A percentile compares a stretch with the other conserved stretches of the same genome.
Evolutionary conservation across 441 rosid species (phyloP).

Genomic region (Pelargonium fulgidum): DNA sequence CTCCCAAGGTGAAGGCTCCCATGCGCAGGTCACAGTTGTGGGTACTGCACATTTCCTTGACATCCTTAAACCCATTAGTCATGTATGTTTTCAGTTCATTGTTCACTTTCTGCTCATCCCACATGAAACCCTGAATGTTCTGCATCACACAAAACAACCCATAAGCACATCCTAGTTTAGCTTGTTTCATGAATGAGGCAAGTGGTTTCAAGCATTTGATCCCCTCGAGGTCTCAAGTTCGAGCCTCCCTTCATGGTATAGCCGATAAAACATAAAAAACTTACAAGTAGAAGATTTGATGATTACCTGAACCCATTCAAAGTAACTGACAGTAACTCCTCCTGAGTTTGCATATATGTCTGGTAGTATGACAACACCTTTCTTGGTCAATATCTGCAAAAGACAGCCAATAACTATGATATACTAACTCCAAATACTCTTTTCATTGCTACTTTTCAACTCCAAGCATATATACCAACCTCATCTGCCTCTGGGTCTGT

Average conservation of each 20-base stretch:
- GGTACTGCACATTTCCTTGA: constrained; percentile 4
- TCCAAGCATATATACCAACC: constrained; percentile 29
- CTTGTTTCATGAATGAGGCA: too few relatives aligned
- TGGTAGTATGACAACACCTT: constrained; percentile 18
- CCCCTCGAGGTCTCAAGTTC: too few relatives aligned
- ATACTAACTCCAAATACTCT: not conserved
- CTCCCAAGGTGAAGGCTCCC: constrained; percentile 12
- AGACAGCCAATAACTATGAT: not conserved
- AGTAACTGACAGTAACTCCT: constrained; percentile 10
- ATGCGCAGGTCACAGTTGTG: constrained; percentile 9
- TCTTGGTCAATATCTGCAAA: constrained; percentile 62
- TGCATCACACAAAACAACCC: not conserved
- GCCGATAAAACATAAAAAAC: too few relatives aligned
- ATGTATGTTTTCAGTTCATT: constrained; percentile 6
- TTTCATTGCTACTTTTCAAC: not conserved
- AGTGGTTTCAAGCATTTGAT: too few relatives aligned
- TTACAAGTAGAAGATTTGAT: not conserved
- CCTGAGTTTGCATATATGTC: constrained; percentile 19
- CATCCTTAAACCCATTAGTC: not conserved
- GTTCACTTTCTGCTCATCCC: constrained; percentile 12
- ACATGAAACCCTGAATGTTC: constrained; percentile 13
- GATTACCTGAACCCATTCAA: constrained; percentile 13
- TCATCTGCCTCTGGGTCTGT: constrained; percentile 94
- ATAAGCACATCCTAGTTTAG: not conserved
- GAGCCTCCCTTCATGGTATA: too few relatives aligned